phyloP scores from a whole-genome alignment of 2,329 filamentous ascomycete species.

The Fusarium multiceps region DNA sequence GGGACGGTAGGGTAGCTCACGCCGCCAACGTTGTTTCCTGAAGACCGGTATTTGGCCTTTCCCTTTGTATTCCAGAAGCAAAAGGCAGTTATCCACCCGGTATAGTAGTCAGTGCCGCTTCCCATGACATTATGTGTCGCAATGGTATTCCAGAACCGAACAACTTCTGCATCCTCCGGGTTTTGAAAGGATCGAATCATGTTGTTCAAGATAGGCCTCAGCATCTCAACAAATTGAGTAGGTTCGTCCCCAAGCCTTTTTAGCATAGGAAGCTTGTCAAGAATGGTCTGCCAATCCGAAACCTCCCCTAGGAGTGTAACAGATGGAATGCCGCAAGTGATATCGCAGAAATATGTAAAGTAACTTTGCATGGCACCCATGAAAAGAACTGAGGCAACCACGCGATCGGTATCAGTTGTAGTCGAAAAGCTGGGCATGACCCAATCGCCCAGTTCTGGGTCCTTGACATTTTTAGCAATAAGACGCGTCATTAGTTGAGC shows the following conservation, averaged over 20 bases:
- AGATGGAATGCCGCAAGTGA: conserved; percentile 63
- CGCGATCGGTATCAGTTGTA: conserved; percentile 57
- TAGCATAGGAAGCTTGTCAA: conserved; percentile 52
- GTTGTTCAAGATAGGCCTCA: conserved; percentile 53
- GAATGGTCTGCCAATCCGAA: conserved; percentile 56
- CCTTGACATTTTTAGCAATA: not conserved
- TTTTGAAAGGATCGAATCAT: conserved; percentile 54
- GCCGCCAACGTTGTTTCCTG: not conserved
- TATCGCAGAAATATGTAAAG: conserved; percentile 47
- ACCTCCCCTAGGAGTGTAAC: conserved; percentile 62
- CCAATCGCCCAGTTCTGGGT: not conserved
- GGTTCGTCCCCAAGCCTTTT: conserved; percentile 52
- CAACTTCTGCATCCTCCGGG: conserved; percentile 39
- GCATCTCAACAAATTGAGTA: conserved; percentile 47
- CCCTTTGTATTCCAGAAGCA: conserved; percentile 27
- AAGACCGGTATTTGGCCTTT: rapidly evolving
- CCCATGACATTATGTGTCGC: not conserved
- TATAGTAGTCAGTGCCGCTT: not conserved
- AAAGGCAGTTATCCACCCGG: conserved; percentile 36
- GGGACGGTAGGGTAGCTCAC: conserved; percentile 14
- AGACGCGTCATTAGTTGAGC: not conserved
- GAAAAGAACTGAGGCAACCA: conserved; percentile 59
- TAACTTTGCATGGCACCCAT: conserved; percentile 64
- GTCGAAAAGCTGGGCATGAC: conserved; percentile 65
- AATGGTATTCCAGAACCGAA: conserved; percentile 53